phyloP scores from a whole-genome alignment of 1,284 basidiomycete species.

The Tilletia caries region DNA sequence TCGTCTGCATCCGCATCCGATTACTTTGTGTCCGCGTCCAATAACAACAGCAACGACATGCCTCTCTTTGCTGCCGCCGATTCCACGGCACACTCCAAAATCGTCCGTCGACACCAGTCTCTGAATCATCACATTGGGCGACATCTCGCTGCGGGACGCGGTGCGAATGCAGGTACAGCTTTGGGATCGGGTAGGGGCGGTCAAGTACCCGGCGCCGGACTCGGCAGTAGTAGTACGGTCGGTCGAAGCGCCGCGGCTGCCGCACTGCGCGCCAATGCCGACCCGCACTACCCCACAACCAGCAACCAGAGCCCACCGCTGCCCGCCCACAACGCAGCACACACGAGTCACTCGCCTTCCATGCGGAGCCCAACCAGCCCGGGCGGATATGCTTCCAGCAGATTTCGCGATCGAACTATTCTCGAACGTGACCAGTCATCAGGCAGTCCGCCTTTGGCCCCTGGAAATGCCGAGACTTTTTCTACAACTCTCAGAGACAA shows the following conservation, averaged over 20 bases:
- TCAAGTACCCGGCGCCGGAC: no score
- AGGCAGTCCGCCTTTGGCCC: neutral
- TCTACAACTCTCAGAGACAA: no score
- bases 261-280: neutral
- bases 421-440: neutral
- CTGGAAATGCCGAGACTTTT: no score
- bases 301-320: neutral
- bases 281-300: neutral
- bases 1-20: neutral
- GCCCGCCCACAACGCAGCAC: neutral
- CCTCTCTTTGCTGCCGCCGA: neutral
- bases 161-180: neutral
- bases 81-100: neutral
- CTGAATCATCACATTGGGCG: constrained; percentile 10
- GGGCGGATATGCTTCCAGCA: neutral
- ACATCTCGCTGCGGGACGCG: neutral
- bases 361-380: constrained; percentile 9
- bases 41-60: neutral
- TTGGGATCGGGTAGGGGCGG: neutral
- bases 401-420: neutral
- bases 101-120: constrained; percentile 9
- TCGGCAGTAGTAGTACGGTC: neutral
- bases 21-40: neutral
- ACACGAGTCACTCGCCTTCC: neutral
- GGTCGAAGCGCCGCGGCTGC: neutral